A percentile compares a stretch with the other conserved stretches of the same genome.
Evolutionary conservation across 495 filamentous ascomycete species (phyloP).

Genomic region (Copromyces sp.): DNA sequence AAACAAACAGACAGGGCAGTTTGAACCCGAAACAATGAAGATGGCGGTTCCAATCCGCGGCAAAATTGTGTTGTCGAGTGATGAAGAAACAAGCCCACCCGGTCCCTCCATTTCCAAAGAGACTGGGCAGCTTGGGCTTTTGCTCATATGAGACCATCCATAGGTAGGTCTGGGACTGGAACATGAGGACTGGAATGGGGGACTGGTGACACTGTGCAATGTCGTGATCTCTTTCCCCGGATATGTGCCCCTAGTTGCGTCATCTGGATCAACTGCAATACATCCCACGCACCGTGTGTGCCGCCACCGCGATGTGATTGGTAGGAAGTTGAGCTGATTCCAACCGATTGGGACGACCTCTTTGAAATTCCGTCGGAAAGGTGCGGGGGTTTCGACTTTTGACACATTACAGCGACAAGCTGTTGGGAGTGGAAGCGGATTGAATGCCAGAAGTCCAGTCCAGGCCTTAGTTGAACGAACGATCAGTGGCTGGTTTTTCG

Average conservation of each 20-base stretch:
- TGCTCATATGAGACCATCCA: neutral
- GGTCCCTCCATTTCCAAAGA: neutral
- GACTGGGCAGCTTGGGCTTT: neutral
- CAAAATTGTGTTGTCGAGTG: neutral
- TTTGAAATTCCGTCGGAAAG: neutral
- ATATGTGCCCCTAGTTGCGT: neutral
- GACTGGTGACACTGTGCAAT: neutral
- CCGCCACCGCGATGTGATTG: neutral
- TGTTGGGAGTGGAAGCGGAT: neutral
- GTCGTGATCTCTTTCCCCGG: neutral
- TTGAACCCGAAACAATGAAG: neutral
- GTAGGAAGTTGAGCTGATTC: neutral
- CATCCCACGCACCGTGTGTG: neutral
- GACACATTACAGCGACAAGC: neutral
- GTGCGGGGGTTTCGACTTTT: neutral
- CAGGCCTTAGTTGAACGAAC: neutral
- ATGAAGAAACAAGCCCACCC: neutral
- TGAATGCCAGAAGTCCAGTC: neutral
- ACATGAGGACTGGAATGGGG: neutral
- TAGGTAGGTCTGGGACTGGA: neutral
- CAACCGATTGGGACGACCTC: neutral
- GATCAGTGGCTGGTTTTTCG: neutral
- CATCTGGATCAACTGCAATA: neutral
- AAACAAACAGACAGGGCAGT: neutral
- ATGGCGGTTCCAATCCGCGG: neutral